Evolutionary conservation across 2,329 filamentous ascomycete species (phyloP), one percentile per base, ranked within the genome.

Genomic region (Fusarium sambucinum): DNA sequence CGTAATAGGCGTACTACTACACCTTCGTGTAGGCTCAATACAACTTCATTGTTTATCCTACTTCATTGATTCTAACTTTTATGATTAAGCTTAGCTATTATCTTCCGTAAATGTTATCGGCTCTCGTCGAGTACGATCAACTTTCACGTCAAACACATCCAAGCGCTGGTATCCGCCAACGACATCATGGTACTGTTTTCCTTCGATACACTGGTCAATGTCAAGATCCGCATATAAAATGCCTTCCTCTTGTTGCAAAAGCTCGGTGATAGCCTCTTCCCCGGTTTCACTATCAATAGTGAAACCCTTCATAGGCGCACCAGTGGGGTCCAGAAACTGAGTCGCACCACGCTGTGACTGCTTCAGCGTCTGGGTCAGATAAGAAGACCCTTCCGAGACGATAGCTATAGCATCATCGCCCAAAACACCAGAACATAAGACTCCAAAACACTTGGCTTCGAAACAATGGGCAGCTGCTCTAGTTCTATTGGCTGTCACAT

Each of bases 151-250:
- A 66, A 87, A 88, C 2, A 88, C 77, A 70, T 87, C 85, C 5
- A 84, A 72, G 3, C 86, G 75, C 71, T 87, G 86, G 73, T 87
- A 87, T 0, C 84, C 84, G 1, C 85, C 85, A 2, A 84, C 83
- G 4, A 86, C 79, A 73, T 87, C 86, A 60, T 87, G 85, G 62
- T 84, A 87, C 70, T 87, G 85, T 66, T 88, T 88, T 0, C 82
- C 82, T 65, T 87, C 85, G 1, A 88, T 75, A 38, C 83, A 86
- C 6, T 81, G 77, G 1, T 78, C 77, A 6, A 87, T 60, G 68
- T 86, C 76, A 60, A 87, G 59, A 58, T 87, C 84, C 0, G 83
- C 83, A 68, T 87, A 87, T 10, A 85, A 46, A 9, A 87, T 81
- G 0, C 78, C 84, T 63, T 87, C 84, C 14, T 80, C 75, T 1